These are phyloP conservation scores for Astragalus glycyphyllos DNA, from an alignment of 306 rosid genomes.

Conservation along the genomic window DNA sequence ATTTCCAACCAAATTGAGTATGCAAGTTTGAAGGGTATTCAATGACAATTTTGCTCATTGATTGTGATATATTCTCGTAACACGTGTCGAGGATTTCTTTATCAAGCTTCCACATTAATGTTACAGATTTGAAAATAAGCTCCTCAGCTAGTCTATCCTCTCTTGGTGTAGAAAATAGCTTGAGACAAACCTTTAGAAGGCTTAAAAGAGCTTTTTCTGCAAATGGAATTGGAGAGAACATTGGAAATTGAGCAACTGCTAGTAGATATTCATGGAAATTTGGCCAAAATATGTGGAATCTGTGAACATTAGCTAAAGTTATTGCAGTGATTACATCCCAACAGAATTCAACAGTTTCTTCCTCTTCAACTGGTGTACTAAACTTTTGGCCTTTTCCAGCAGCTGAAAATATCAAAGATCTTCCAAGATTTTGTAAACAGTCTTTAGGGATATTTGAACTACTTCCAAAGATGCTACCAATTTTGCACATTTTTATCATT, in stretches of 20 bases:
- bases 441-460: constrained; percentile 73
- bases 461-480: constrained; percentile 68
- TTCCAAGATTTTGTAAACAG: constrained; percentile 72
- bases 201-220: constrained; percentile 73
- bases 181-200: constrained; percentile 71
- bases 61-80: constrained; percentile 58
- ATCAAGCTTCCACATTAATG: constrained; percentile 91
- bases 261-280: constrained; percentile 70
- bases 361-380: constrained; percentile 89
- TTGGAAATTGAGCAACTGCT: constrained; percentile 79
- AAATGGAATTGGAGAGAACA: constrained; percentile 86
- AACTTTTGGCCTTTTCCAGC: constrained; percentile 98
- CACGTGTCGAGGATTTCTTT: constrained; percentile 83
- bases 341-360: constrained; percentile 88
- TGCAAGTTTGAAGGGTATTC: constrained; percentile 81
- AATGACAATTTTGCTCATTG: constrained; percentile 58
- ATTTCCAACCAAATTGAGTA: constrained; percentile 80
- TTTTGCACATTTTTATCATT: constrained; percentile 76
- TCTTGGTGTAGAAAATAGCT: constrained; percentile 56
- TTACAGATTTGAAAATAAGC: constrained; percentile 84
- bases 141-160: constrained; percentile 73
- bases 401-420: constrained; percentile 76
- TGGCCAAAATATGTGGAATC: constrained; percentile 80
- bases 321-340: constrained; percentile 84
- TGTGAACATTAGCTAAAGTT: constrained; percentile 58